Percentiles rank a stretch among this genome's conserved stretches.
Evolutionary conservation across 176 grass and related monocot genomes (phyloP).

Genomic region (Lolium rigidum): DNA sequence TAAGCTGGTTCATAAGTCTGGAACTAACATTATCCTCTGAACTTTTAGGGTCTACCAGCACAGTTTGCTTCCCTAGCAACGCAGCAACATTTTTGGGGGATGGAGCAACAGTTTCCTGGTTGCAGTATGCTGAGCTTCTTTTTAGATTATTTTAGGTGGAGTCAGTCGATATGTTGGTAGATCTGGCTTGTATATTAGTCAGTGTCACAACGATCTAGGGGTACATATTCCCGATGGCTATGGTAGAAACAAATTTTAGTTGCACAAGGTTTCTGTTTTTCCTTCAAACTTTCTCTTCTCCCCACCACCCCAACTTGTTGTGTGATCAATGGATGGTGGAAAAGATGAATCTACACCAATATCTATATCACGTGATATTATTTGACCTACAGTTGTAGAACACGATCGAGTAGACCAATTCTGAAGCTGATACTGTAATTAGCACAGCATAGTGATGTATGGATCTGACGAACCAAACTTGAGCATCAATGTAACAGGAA

Average conservation of each 20-base stretch:
- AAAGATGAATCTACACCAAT: background rate
- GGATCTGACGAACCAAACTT: background rate
- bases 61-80: background rate
- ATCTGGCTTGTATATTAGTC: slow-evolving; percentile 4
- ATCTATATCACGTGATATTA: background rate
- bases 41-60: slow-evolving; percentile 1
- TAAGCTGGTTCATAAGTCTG: background rate
- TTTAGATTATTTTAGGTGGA: background rate
- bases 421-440: background rate
- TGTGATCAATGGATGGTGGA: background rate
- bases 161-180: background rate
- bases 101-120: background rate
- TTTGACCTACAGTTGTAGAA: background rate
- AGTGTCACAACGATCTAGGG: background rate
- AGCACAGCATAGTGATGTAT: background rate
- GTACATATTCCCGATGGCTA: background rate
- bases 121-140: background rate
- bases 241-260: background rate
- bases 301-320: background rate
- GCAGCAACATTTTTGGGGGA: background rate
- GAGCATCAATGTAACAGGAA: background rate
- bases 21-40: background rate
- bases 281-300: background rate
- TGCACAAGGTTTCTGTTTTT: background rate
- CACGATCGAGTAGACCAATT: background rate